Percentiles rank a stretch among this genome's conserved stretches.
phyloP scores from a whole-genome alignment of 2,329 filamentous ascomycete species.

The Aspergillus phoenicis region DNA sequence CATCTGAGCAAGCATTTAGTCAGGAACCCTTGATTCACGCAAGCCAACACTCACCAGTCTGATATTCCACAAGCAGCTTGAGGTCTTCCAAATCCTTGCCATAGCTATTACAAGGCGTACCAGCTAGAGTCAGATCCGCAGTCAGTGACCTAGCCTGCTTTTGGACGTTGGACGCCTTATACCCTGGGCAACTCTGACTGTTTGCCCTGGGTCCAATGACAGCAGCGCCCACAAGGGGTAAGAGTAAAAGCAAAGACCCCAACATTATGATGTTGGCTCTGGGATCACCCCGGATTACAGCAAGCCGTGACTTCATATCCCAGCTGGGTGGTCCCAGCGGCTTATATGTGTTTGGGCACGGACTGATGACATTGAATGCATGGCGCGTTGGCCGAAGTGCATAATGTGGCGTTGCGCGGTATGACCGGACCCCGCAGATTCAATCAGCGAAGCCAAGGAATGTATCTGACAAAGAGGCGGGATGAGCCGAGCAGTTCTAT shows the following conservation, averaged over 20 bases:
- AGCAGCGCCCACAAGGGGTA: slow-evolving; percentile 33
- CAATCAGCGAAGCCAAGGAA: slow-evolving; percentile 5
- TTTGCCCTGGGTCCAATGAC: slow-evolving; percentile 22
- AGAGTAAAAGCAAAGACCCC: slow-evolving; percentile 29
- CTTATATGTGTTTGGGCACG: slow-evolving; percentile 11
- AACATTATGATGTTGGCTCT: slow-evolving; percentile 25
- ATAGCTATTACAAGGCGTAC: slow-evolving; percentile 63
- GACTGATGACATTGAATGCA: slow-evolving; percentile 6
- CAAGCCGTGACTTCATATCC: not conserved
- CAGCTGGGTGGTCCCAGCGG: slow-evolving; percentile 1
- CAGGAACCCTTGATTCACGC: not conserved
- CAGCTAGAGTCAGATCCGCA: slow-evolving; percentile 70
- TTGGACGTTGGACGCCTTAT: slow-evolving; percentile 40
- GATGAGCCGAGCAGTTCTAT: not conserved
- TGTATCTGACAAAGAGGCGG: not conserved
- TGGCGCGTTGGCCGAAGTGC: not conserved
- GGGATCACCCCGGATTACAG: not conserved
- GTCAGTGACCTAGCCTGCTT: slow-evolving; percentile 56
- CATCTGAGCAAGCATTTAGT: slow-evolving; percentile 45
- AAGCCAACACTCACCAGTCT: slow-evolving; percentile 52
- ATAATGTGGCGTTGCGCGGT: slow-evolving; percentile 3
- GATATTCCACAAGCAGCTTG: slow-evolving; percentile 62
- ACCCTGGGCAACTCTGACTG: slow-evolving; percentile 39
- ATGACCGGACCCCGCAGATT: slow-evolving; percentile 11
- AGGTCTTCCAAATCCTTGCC: slow-evolving; percentile 60